Percentiles rank a stretch among this genome's conserved stretches.
phyloP scores from a whole-genome alignment of 2,329 filamentous ascomycete genomes.

The Cladosporium colombiae region DNA sequence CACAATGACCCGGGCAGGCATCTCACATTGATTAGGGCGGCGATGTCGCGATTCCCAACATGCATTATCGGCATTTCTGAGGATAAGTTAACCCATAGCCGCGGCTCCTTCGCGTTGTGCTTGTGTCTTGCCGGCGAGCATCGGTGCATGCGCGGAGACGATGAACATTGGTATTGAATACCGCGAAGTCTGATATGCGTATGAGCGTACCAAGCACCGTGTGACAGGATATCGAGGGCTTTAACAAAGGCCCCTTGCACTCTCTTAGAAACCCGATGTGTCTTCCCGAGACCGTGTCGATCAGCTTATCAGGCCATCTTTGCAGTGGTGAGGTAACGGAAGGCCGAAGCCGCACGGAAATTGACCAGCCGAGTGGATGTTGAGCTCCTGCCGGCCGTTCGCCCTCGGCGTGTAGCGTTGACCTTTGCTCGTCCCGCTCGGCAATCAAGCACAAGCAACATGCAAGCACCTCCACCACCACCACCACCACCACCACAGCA shows the following conservation, averaged over 20 bases:
- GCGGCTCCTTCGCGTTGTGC: constrained; percentile 1
- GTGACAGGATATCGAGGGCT: background rate
- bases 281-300: background rate
- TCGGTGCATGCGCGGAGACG: background rate
- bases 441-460: background rate
- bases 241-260: background rate
- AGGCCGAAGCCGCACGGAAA: background rate
- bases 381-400: background rate
- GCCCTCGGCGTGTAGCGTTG: background rate
- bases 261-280: background rate
- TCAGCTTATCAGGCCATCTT: background rate
- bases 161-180: background rate
- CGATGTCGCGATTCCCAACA: background rate
- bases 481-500: background rate
- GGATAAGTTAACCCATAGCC: background rate
- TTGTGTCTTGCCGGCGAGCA: background rate
- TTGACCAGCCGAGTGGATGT: background rate
- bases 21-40: background rate
- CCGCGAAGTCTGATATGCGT: background rate
- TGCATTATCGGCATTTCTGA: constrained; percentile 2
- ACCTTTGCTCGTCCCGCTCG: background rate
- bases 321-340: background rate
- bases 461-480: background rate
- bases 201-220: background rate
- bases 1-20: background rate